Base-by-base conservation (phyloP, 2,329 filamentous ascomycete genomes). In the Drechslerella stenobrocha region DNA sequence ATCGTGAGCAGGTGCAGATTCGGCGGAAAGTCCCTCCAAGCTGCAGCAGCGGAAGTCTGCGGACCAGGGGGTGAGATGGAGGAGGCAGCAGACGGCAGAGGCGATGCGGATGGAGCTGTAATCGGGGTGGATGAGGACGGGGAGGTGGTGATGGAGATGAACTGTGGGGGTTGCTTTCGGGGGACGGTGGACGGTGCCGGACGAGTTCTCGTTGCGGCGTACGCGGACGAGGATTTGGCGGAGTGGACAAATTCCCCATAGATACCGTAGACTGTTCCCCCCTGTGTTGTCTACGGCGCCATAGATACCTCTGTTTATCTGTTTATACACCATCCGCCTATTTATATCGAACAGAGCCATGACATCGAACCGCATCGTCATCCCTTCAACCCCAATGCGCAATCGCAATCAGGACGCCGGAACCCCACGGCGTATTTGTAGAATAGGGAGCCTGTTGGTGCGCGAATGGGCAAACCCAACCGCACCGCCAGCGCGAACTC, bases 151-250 rank as follows among this genome's bases (percentile, higher is more conserved):
- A 87, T 85, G 75, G 88, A 91, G 72, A 90, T 86, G 75, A 95
- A 96, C 74, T 93, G 88, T 72, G 87, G 86, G 2, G 90, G 90
- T 0, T 91, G 96, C 88, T 93, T 90, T 74, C 81, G 90, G 18
- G 89, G 89, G 0, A 92, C 87, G 82, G 78, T 88, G 18, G 82
- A 88, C 70, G 81, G 85, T 2, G 74, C 82, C 0, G 87, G 85
- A 0, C 77, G 78, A 61, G 78, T 80, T 15, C 78, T 80, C 22
- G 83, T 84, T 74, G 81, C 82, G 56, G 80, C 87, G 1, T 87
- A 84, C 78, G 77, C 80, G 51, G 80, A 82, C 58, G 76, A 77
- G 71, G 30, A 13, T 23, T 7, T 48, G 55, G 45, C 7, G 1
- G 15, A 44, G 9, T 32, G 23, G 24, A 30, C 34, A 32, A 13